Conservation (phyloP, 441 rosid genomes). For the Gossypium armourianum region DNA sequence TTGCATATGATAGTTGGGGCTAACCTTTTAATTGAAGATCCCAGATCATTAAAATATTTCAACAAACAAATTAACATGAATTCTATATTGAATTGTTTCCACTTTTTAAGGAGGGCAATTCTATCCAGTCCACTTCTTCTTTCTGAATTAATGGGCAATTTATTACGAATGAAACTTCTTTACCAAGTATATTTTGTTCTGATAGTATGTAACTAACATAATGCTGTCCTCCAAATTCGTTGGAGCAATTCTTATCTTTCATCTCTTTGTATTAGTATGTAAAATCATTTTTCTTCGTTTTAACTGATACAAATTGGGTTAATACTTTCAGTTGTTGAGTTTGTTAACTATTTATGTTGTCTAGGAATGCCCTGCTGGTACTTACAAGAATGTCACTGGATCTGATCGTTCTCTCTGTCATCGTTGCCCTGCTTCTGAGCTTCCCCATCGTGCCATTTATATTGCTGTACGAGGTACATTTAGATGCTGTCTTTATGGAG, state of each 20-base stretch:
- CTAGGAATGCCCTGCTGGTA: constrained; percentile 94
- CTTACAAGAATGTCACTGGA: constrained; percentile 79
- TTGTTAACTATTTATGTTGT: constrained; percentile 20
- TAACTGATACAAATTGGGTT: neutral
- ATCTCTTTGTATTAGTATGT: neutral
- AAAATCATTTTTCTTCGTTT: neutral
- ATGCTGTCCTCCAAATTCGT: neutral
- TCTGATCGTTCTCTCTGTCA: constrained; percentile 72
- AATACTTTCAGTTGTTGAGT: neutral
- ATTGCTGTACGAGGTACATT: constrained; percentile 69
- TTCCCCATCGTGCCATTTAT: constrained; percentile 78
- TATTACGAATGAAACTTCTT: neutral
- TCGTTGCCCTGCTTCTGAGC: constrained; percentile 60
- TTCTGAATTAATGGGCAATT: neutral
- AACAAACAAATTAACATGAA: neutral
- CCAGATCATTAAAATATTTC: neutral
- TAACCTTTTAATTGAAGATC: neutral
- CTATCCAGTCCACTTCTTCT: too few species aligned
- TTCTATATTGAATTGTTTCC: neutral
- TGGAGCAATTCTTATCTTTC: constrained; percentile 1
- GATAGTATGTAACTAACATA: neutral
- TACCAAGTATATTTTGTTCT: neutral
- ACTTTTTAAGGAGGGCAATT: neutral
- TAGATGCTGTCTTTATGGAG: neutral
- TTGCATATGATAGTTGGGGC: neutral